phyloP scores from a whole-genome alignment of 1,284 basidiomycete species.

The Boletus nobilissimus region DNA sequence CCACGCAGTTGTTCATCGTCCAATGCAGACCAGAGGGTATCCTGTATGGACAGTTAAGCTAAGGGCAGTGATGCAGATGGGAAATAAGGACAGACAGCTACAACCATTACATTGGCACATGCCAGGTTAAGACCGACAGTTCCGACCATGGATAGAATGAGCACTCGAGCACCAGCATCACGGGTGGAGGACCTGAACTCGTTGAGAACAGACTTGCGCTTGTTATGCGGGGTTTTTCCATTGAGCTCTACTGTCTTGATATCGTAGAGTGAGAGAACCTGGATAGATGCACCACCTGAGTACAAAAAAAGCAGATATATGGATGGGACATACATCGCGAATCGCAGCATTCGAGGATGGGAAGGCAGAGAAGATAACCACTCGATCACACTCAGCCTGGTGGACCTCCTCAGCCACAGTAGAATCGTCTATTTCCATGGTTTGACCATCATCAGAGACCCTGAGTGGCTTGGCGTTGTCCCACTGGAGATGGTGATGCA shows the following conservation, averaged over 20 bases:
- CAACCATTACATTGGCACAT: constrained; percentile 37
- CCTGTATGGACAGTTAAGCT: not conserved
- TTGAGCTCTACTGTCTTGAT: not conserved
- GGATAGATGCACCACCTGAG: not conserved
- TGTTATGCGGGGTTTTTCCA: not conserved
- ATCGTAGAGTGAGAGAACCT: not conserved
- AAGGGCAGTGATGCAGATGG: not conserved
- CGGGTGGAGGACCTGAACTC: constrained; percentile 17
- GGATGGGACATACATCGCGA: constrained; percentile 2
- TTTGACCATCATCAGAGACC: not conserved
- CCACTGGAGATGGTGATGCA: not conserved
- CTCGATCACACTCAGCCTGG: constrained; percentile 1
- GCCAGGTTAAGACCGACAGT: constrained; percentile 34
- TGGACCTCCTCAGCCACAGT: not conserved
- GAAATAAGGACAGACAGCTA: constrained; percentile 22
- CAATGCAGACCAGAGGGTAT: constrained; percentile 28
- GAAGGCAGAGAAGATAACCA: constrained; percentile 38
- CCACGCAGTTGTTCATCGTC: constrained; percentile 26
- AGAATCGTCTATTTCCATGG: not conserved
- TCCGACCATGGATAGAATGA: constrained; percentile 39
- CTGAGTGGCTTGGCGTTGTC: not conserved
- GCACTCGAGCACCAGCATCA: not conserved
- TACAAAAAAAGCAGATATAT: not conserved
- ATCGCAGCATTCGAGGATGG: constrained; percentile 25
- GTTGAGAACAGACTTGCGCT: not conserved